phyloP scores from a whole-genome alignment of 345 rosid species.

The Geranium rotundifolium region DNA sequence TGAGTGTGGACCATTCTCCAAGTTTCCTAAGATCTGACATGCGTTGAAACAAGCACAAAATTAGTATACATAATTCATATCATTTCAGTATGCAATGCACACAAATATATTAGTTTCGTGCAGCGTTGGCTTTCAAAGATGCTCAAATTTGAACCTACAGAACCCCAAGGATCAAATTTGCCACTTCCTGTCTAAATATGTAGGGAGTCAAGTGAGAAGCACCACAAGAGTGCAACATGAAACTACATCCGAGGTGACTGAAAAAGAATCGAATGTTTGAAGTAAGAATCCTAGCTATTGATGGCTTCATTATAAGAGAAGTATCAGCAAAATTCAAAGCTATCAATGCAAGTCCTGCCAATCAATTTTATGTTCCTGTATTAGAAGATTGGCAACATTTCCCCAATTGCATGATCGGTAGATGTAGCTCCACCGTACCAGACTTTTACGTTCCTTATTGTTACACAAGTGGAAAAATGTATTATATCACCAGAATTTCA shows the following conservation, averaged over 20 bases:
- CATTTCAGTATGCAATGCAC: not conserved
- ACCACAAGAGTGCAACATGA: not conserved
- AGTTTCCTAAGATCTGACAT: conserved; percentile 68
- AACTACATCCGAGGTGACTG: not conserved
- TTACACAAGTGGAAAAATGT: too few relatives aligned
- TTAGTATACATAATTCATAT: conserved; percentile 6
- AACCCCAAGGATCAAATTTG: too few relatives aligned
- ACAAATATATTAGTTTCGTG: not conserved
- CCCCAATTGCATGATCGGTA: not conserved
- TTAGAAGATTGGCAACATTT: not conserved
- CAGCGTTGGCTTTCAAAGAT: not conserved
- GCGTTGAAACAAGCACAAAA: conserved; percentile 9
- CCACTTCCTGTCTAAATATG: not conserved
- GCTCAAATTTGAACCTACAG: not conserved
- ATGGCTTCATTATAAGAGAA: not conserved
- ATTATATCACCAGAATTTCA: too few relatives aligned
- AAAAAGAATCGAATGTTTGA: not conserved
- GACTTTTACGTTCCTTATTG: too few relatives aligned
- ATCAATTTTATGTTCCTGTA: not conserved
- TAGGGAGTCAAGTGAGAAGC: not conserved
- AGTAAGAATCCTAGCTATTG: too few relatives aligned
- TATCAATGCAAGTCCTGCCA: not conserved
- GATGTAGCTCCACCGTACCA: not conserved
- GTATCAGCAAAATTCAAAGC: not conserved
- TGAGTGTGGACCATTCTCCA: conserved; percentile 55